These are phyloP conservation scores for Aspergillus terreus DNA, from an alignment of 2,329 filamentous ascomycete genomes.

Conservation along the genomic window DNA sequence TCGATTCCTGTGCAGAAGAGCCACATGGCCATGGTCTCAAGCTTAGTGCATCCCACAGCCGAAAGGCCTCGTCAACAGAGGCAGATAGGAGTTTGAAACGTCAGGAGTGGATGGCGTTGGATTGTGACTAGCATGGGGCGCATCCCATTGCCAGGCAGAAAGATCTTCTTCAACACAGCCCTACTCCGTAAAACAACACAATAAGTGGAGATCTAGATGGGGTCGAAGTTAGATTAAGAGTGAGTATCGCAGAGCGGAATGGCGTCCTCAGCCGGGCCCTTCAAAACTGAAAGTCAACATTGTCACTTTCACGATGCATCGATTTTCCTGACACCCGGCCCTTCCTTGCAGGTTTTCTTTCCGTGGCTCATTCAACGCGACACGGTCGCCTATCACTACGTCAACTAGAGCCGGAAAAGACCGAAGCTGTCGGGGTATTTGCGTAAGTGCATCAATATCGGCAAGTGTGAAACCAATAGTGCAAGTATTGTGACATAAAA, in stretches of 20 bases:
- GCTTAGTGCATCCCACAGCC: neutral
- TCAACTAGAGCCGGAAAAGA: neutral
- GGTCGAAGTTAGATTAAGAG: neutral
- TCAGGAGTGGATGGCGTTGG: neutral
- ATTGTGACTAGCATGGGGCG: neutral
- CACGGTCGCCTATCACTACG: neutral
- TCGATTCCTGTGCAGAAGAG: neutral
- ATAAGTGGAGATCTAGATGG: constrained; percentile 3
- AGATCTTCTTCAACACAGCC: neutral
- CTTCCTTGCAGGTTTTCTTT: neutral
- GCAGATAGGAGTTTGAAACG: constrained; percentile 8
- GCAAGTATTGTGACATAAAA: constrained; percentile 8
- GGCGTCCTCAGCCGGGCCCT: neutral
- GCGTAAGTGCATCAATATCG: constrained; percentile 1
- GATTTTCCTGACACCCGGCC: neutral
- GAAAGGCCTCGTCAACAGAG: neutral
- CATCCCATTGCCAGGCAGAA: constrained; percentile 8
- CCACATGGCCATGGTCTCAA: neutral
- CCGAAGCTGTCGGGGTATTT: constrained; percentile 5
- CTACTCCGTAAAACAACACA: neutral
- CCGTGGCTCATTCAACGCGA: neutral
- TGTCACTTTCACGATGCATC: neutral
- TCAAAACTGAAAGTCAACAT: neutral
- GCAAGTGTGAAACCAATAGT: constrained; percentile 11
- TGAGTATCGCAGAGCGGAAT: neutral